Evolutionary conservation across 2,329 filamentous ascomycete species (phyloP).

Genomic region (Geosmithia flava): DNA sequence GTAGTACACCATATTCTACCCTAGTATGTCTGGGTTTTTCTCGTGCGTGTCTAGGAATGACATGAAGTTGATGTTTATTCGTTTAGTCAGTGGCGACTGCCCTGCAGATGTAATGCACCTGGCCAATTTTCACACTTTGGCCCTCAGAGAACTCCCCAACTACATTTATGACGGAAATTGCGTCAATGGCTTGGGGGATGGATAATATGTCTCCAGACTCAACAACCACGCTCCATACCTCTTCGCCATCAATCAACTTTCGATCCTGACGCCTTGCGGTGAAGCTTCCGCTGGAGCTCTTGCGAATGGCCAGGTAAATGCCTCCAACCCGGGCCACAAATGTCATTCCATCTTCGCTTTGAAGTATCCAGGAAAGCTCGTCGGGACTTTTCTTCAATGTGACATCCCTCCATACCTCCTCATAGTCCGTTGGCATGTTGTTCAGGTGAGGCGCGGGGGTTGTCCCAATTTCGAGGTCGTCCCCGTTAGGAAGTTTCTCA

Average conservation of each 20-base stretch:
- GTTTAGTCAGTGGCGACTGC: background rate
- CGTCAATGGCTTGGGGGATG: background rate
- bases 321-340: conserved; percentile 8
- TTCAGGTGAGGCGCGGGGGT: conserved; percentile 6
- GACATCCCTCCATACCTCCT: conserved; percentile 11
- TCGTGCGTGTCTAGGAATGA: no score
- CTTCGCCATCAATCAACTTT: background rate
- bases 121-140: background rate
- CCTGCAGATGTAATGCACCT: background rate
- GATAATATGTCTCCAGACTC: background rate
- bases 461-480: conserved; percentile 9
- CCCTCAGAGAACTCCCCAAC: background rate
- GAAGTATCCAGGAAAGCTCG: conserved; percentile 9
- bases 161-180: background rate
- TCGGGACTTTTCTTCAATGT: conserved; percentile 3
- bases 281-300: conserved; percentile 1
- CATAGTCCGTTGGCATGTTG: conserved; percentile 7
- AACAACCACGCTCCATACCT: background rate
- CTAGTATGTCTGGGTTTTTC: no score
- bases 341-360: conserved; percentile 6
- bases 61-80: background rate
- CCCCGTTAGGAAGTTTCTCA: conserved; percentile 8
- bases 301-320: conserved; percentile 8
- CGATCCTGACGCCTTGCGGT: background rate
- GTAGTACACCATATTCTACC: no score